Evolutionary conservation across 106 monocot species (phyloP).

Genomic region (Gastrodia elata): DNA sequence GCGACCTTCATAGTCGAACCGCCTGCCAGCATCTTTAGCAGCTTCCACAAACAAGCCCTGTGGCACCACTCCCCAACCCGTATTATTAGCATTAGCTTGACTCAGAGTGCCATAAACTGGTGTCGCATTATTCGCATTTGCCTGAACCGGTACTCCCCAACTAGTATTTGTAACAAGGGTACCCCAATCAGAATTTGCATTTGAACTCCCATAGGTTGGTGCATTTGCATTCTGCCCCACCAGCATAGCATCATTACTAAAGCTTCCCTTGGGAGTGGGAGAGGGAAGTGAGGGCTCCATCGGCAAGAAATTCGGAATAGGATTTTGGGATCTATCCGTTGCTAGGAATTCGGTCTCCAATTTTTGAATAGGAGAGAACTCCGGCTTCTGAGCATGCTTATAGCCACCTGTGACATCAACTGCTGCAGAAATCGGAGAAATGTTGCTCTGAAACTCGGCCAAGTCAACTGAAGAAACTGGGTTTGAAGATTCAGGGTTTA

Average conservation of each 20-base stretch:
- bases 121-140: background rate
- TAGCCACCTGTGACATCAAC: background rate
- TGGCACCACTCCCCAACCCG: conserved; percentile 9
- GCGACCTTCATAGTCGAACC: background rate
- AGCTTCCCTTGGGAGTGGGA: conserved; percentile 28
- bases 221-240: conserved; percentile 6
- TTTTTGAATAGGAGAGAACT: conserved; percentile 7
- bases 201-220: background rate
- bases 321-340: conserved; percentile 4
- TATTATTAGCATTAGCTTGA: conserved; percentile 10
- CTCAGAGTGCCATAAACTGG: background rate
- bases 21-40: conserved; percentile 5
- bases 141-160: conserved; percentile 10
- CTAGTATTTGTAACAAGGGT: conserved; percentile 2
- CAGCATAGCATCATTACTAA: background rate
- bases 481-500: background rate
- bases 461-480: conserved; percentile 5
- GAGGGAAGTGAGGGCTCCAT: conserved; percentile 48
- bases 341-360: background rate
- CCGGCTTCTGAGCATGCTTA: background rate
- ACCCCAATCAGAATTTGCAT: conserved; percentile 22
- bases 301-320: conserved; percentile 5
- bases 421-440: background rate
- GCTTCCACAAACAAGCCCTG: conserved; percentile 9
- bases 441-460: conserved; percentile 5